Evolutionary conservation across 176 grass and related monocot species (phyloP).

Genomic region (Musa acuminata): DNA sequence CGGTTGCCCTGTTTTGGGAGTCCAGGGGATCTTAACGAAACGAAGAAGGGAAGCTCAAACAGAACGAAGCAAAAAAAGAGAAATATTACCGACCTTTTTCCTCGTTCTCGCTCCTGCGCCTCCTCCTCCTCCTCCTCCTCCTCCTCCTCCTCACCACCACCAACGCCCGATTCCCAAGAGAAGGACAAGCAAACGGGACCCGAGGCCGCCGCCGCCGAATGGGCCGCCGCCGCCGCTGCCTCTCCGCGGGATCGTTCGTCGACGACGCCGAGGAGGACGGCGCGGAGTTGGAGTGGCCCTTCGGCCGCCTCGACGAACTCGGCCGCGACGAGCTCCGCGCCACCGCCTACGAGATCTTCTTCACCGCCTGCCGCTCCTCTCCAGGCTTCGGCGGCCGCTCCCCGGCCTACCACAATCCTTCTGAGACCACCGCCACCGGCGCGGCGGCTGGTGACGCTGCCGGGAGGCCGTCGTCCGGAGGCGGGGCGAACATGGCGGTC

Average conservation of each 20-base stretch:
- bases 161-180: too few species aligned
- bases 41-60: too few species aligned
- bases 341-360: constrained; percentile 58
- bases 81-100: too few species aligned
- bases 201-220: not conserved
- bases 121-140: too few species aligned
- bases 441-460: not conserved
- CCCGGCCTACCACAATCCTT: too few species aligned
- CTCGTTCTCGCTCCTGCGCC: too few species aligned
- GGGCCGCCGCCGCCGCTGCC: not conserved
- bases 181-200: too few species aligned
- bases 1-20: too few species aligned
- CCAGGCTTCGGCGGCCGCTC: not conserved
- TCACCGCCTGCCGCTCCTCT: constrained; percentile 53
- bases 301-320: constrained; percentile 44
- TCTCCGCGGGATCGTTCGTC: not conserved
- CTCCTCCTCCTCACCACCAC: too few species aligned
- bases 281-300: constrained; percentile 36
- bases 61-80: too few species aligned
- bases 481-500: constrained; percentile 50
- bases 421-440: not conserved
- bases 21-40: too few species aligned
- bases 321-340: constrained; percentile 41
- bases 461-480: constrained; percentile 10
- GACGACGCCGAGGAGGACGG: constrained; percentile 6